Conservation (phyloP, 139 green algal genomes). For the Astrephomene gubernaculifera region DNA sequence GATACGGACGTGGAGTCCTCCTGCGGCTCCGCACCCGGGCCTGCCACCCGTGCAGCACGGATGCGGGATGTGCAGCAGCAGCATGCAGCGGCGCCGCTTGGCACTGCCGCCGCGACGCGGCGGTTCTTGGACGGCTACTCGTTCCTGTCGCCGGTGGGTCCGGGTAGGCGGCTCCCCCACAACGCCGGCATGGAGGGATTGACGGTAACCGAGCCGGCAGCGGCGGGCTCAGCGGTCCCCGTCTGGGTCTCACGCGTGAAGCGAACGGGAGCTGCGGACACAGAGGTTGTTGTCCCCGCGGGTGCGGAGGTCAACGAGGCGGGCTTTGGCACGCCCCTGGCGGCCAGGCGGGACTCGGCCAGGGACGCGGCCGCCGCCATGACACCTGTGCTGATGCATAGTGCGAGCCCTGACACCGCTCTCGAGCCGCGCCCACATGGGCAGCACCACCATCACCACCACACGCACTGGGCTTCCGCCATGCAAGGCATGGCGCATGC, state of each 20-base stretch:
- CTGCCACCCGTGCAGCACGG: slow-evolving; percentile 12
- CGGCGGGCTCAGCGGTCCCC: not conserved
- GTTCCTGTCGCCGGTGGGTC: slow-evolving; percentile 10
- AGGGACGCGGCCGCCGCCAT: too few relatives aligned
- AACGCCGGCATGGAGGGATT: not conserved
- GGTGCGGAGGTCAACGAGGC: too few relatives aligned
- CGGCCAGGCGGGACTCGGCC: too few relatives aligned
- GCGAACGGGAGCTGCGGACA: too few relatives aligned
- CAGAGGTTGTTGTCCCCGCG: too few relatives aligned
- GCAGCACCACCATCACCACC: too few relatives aligned
- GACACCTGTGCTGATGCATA: too few relatives aligned
- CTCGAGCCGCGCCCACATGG: too few relatives aligned
- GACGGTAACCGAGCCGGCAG: not conserved
- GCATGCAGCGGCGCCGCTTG: not conserved
- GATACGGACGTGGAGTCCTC: not conserved
- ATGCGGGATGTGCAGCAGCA: not conserved
- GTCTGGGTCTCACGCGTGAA: slow-evolving; percentile 13
- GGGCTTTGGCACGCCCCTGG: too few relatives aligned
- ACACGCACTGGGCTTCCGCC: too few relatives aligned
- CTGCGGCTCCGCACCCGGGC: slow-evolving; percentile 25
- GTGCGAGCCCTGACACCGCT: too few relatives aligned
- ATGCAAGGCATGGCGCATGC: too few relatives aligned
- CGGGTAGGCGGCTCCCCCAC: not conserved
- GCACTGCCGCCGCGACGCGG: not conserved
- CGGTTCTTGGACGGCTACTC: slow-evolving; percentile 13